These are phyloP conservation scores for Streptanthus diversifolius DNA, from an alignment of 345 rosid genomes.

Conservation along the genomic window DNA sequence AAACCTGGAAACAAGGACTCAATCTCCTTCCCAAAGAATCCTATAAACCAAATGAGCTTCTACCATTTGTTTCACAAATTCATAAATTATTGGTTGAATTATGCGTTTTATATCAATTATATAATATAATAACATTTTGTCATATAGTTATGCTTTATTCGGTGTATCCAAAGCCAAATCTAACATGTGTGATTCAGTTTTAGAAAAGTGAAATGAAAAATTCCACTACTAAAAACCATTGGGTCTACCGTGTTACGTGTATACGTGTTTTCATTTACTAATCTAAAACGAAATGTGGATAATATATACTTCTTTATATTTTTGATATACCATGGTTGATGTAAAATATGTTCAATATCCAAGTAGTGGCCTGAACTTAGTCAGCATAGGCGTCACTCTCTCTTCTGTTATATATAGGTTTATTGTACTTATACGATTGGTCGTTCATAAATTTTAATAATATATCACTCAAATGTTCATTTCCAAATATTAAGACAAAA, in stretches of 20 bases:
- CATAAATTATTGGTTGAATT: too few species aligned
- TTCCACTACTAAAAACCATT: too few species aligned
- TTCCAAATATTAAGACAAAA: neutral
- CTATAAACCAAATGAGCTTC: too few species aligned
- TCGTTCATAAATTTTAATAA: neutral
- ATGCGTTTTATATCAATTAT: too few species aligned
- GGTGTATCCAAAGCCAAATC: too few species aligned
- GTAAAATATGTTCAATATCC: neutral
- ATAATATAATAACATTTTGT: too few species aligned
- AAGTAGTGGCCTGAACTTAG: slow-evolving; percentile 14
- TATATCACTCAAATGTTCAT: neutral
- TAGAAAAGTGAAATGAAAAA: too few species aligned
- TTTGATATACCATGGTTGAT: neutral
- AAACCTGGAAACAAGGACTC: too few species aligned
- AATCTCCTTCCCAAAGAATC: too few species aligned
- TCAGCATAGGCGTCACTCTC: slow-evolving; percentile 12
- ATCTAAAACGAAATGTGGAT: neutral
- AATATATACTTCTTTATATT: neutral
- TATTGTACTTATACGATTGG: neutral
- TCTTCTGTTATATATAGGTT: neutral
- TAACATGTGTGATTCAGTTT: too few species aligned
- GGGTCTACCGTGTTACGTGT: neutral
- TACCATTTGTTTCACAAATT: too few species aligned
- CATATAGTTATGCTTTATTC: too few species aligned
- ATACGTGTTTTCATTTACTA: neutral